Base-by-base conservation (phyloP, 441 rosid species). In the Erodium texanum region DNA sequence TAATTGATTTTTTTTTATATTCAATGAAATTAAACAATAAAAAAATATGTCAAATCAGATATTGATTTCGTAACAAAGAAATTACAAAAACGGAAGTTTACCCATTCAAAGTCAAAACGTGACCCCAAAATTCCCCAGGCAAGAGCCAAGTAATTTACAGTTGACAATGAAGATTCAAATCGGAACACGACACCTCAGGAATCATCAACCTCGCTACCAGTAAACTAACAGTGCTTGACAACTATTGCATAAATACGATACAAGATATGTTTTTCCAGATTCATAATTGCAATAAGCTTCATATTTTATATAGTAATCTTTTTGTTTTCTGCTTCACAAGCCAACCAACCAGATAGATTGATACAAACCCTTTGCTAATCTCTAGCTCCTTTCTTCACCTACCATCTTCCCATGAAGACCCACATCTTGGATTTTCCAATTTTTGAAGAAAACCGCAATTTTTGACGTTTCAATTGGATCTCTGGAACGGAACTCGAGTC, bases 401-500 rank as follows among this genome's bases (percentile, higher is more conserved):
- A 45, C 54, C 54, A 38, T 5, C 43, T 27, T 27, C 43, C 43
- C 43, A 45, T 4, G 2, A 38, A 38, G 10, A 38, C 6, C 45
- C 54, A 1, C 16, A 45, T 45, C 54, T 45, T 14, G 16, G 54
- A 45, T 45, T 45, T 45, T 45, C 54, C 54, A 14, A 12, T 45
- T 45, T 45, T 45, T 43, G 7, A 43, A 1, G n/a, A 10, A 14
- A 38, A 38, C 0, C 43, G 43, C 43, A 2, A 2, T 3, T 38
- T 5, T 45, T 8, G 16, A 45, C 54, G 54, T 45, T 45, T 45
- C 16, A 19, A 56, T 50, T 66, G 45, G 45, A 0, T 7, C 45
- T 38, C 45, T 38, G 45, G 45, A 38, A 38, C 45, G 45, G 45
- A 34, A 38, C 45, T 38, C 71, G 66, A 72, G 79, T 75, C 79